phyloP scores from a whole-genome alignment of 1,139 yeast genomes.

The Candida gigantensis region DNA sequence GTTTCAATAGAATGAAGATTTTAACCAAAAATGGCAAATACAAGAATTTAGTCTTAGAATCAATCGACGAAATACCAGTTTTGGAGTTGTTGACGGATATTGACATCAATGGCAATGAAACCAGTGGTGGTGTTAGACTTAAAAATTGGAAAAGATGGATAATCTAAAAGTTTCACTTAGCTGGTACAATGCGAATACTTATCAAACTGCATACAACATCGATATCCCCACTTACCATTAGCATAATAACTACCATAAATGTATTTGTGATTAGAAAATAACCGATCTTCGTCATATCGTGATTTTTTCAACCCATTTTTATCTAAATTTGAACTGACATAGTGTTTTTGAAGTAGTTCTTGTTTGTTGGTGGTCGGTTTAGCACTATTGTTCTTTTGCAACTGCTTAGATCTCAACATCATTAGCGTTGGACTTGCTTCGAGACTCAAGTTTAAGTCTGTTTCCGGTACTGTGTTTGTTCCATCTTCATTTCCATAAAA shows the following conservation, averaged over 20 bases:
- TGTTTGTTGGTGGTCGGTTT: conserved; percentile 21
- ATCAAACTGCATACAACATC: conserved; percentile 39
- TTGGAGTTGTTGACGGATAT: conserved; percentile 19
- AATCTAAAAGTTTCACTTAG: conserved; percentile 2
- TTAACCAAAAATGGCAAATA: conserved; percentile 24
- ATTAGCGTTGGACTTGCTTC: conserved; percentile 66
- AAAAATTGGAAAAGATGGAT: conserved; percentile 23
- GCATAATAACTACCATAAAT: conserved; percentile 52
- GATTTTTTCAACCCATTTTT: conserved; percentile 19
- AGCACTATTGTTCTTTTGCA: conserved; percentile 26
- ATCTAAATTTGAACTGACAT: conserved; percentile 6
- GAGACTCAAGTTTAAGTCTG: conserved; percentile 43
- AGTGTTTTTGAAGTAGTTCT: conserved; percentile 21
- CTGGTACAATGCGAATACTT: conserved; percentile 29
- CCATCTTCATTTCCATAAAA: conserved; percentile 5
- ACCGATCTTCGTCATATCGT: conserved; percentile 38
- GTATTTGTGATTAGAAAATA: conserved; percentile 38
- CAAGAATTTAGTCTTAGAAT: conserved; percentile 15
- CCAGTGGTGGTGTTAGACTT: conserved; percentile 17
- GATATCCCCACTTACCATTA: conserved; percentile 52
- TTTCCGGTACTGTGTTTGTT: conserved; percentile 26
- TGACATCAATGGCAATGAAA: background rate
- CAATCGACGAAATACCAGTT: conserved; percentile 16
- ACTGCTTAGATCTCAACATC: conserved; percentile 44
- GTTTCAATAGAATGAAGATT: conserved; percentile 21